Percentiles rank a stretch among this genome's conserved stretches.
Conservation (phyloP, 1,284 basidiomycete species). For the Fomitopsis schrenkii region DNA sequence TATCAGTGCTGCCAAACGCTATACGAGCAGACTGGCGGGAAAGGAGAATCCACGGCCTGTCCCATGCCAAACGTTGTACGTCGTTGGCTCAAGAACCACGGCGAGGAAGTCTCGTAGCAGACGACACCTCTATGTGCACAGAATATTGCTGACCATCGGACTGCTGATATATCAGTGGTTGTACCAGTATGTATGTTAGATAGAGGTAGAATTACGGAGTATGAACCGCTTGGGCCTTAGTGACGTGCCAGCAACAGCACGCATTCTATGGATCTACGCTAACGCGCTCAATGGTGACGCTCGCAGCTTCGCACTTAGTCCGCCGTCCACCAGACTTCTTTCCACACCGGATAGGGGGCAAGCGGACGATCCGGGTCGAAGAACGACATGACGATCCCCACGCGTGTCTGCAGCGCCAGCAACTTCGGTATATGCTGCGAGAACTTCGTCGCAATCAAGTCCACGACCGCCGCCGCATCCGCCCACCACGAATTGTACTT, state of each 20-base stretch:
- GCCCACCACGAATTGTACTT: background rate
- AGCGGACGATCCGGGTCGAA: background rate
- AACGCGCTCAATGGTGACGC: no score
- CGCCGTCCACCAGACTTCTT: background rate
- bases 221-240: no score
- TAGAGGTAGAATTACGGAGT: no score
- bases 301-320: background rate
- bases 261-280: no score
- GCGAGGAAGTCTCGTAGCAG: constrained; percentile 8
- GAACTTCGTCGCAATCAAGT: background rate
- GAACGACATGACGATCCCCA: background rate
- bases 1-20: constrained; percentile 58
- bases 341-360: background rate
- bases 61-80: constrained; percentile 50
- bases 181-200: no score
- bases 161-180: no score
- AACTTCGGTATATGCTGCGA: background rate
- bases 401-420: background rate
- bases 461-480: background rate
- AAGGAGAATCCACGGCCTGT: constrained; percentile 57
- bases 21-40: constrained; percentile 40
- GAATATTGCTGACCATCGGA: no score
- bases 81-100: constrained; percentile 57
- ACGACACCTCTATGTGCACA: background rate
- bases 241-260: no score